Evolutionary conservation across 2,329 filamentous ascomycete species (phyloP), one percentile per base, ranked within the genome.

Genomic region (Neoscytalidium dimidiatum): DNA sequence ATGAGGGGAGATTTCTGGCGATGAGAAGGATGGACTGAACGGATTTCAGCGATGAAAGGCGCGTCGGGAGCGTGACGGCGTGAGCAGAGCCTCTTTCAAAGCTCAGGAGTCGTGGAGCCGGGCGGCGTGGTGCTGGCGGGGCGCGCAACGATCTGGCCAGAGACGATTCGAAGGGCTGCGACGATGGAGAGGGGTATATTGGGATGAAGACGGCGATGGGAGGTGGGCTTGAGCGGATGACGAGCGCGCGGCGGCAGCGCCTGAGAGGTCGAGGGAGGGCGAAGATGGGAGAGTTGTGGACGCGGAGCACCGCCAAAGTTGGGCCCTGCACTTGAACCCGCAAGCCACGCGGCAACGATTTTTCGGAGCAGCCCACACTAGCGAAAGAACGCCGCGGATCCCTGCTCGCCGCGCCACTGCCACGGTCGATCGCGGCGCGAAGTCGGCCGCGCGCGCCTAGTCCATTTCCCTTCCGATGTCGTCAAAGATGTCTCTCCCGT

Each of bases 391-490:
- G n/a, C 29, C 23, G 28, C 14, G 23, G 28, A 53, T 35, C 49
- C 53, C 53, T 57, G 53, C 23, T n/a, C 9, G 9, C 23, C 31
- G 58, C 60, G 46, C 11, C 13, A n/a, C 5, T 17, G n/a, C 44
- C 46, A 44, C 33, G 31, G 60, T 35, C 60, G 61, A 64, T 64
- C 61, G 48, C 49, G 28, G 49, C 61, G 61, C 61, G 61, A 64
- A 56, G 49, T 64, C 56, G 56, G 56, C 38, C 49, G 49, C 14
- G 38, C 26, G 53, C 35, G 38, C 26, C 38, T 48, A 51, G 48
- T n/a, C 35, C 53, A 57, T 57, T 57, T 26, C 31, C 33, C 21
- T 43, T 19, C 43, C 61, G 41, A 56, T 53, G 61, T 53, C 60
- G 38, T 43, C 61, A 33, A 26, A n/a, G 48, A 53, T 43, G 60